phyloP scores from a whole-genome alignment of 495 filamentous ascomycete genomes.

The Lasiosphaeris hirsuta region DNA sequence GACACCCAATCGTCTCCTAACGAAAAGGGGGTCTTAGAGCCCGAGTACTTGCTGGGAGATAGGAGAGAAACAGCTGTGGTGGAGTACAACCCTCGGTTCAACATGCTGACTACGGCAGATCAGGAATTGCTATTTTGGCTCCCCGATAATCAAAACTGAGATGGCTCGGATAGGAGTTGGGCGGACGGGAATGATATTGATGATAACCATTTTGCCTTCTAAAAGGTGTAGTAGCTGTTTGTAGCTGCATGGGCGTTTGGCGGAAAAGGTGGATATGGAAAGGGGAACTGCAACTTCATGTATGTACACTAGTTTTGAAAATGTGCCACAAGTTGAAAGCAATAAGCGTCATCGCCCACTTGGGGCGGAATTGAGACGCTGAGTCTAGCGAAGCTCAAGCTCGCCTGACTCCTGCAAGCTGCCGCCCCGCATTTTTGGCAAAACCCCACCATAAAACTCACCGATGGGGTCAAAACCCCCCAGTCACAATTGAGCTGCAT shows the following conservation, averaged over 20 bases:
- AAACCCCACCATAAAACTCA: constrained; percentile 19
- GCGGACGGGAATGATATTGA: not conserved
- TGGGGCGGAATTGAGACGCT: not conserved
- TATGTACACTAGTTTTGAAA: too few relatives aligned
- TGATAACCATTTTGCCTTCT: too few relatives aligned
- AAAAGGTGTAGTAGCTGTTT: too few relatives aligned
- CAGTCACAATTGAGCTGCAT: not conserved
- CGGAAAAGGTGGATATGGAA: too few relatives aligned
- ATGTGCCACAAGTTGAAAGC: too few relatives aligned
- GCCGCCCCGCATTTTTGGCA: constrained; percentile 21
- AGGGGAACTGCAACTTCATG: too few relatives aligned
- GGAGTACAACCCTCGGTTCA: constrained; percentile 84
- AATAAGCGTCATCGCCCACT: not conserved
- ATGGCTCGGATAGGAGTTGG: not conserved
- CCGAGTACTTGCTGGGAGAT: constrained; percentile 60
- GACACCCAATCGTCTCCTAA: constrained; percentile 59
- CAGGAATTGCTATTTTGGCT: constrained; percentile 88
- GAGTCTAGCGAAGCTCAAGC: not conserved
- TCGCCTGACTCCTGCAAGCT: not conserved
- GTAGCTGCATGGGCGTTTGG: too few relatives aligned
- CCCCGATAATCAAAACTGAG: constrained; percentile 62
- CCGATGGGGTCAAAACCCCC: constrained; percentile 17
- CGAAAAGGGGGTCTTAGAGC: constrained; percentile 60
- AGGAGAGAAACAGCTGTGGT: constrained; percentile 67
- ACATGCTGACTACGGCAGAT: constrained; percentile 85